phyloP scores from a whole-genome alignment of 305 asterid species.

The Ajuga reptans region DNA sequence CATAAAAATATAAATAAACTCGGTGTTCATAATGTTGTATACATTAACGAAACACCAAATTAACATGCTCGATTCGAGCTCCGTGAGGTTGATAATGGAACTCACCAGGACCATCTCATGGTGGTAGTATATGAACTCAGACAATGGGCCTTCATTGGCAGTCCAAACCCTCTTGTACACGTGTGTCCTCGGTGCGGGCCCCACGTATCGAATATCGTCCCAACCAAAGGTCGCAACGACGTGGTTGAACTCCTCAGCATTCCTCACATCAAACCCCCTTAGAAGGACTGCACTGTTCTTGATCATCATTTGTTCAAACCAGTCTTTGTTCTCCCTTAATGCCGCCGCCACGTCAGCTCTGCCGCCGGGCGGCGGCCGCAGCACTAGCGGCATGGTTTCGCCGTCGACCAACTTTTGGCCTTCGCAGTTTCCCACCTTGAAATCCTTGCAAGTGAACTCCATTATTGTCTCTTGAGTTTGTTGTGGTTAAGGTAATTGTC shows the following conservation, averaged over 20 bases:
- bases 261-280: constrained; percentile 51
- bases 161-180: constrained; percentile 67
- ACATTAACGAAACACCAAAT: too few species aligned
- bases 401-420: constrained; percentile 63
- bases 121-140: constrained; percentile 67
- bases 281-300: constrained; percentile 66
- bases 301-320: constrained; percentile 62
- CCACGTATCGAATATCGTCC: constrained; percentile 73
- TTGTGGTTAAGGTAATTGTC: not conserved
- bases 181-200: constrained; percentile 76
- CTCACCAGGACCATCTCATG: constrained; percentile 78
- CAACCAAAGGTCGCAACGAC: constrained; percentile 52
- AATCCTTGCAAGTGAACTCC: constrained; percentile 50
- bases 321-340: constrained; percentile 43
- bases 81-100: not conserved
- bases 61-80: too few species aligned
- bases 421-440: constrained; percentile 70
- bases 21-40: too few species aligned
- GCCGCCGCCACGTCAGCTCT: constrained; percentile 25
- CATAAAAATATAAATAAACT: too few species aligned
- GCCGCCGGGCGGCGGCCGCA: constrained; percentile 29
- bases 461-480: not conserved
- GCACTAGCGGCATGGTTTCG: constrained; percentile 58
- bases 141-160: constrained; percentile 73
- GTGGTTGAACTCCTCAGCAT: constrained; percentile 57